Percentiles rank a stretch among this genome's conserved stretches.
Evolutionary conservation across 2,329 filamentous ascomycete species (phyloP).

Genomic region (Trichoderma sp.): DNA sequence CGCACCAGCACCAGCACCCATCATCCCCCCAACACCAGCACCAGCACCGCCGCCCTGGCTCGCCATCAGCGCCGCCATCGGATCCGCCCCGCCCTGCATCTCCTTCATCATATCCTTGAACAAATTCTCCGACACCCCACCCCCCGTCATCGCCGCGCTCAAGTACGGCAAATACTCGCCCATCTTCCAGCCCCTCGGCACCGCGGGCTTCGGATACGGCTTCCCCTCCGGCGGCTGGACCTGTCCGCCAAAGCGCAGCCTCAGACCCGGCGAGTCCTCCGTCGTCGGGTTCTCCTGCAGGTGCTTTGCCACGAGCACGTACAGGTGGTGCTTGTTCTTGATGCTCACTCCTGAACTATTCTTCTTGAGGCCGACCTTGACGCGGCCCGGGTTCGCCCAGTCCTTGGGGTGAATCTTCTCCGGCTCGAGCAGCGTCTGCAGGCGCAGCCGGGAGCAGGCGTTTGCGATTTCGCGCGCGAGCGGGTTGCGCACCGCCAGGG

Average conservation of each 20-base stretch:
- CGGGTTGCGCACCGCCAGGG: constrained; percentile 78
- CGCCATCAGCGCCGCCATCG: constrained; percentile 49
- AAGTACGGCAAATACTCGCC: constrained; percentile 80
- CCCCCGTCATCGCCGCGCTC: constrained; percentile 86
- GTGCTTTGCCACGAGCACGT: constrained; percentile 75
- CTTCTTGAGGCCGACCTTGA: constrained; percentile 69
- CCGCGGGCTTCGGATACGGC: constrained; percentile 69
- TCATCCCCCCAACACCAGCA: constrained; percentile 32
- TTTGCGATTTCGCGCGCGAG: constrained; percentile 86
- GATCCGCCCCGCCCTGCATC: constrained; percentile 64
- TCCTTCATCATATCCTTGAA: constrained; percentile 97
- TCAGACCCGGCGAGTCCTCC: constrained; percentile 66
- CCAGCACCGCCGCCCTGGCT: constrained; percentile 36
- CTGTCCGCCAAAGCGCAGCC: constrained; percentile 72
- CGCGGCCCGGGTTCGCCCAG: constrained; percentile 93
- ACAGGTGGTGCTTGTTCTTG: constrained; percentile 84
- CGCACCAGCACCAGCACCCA: constrained; percentile 20
- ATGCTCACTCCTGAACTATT: constrained; percentile 46
- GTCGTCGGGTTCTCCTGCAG: constrained; percentile 78
- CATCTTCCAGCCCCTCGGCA: constrained; percentile 91
- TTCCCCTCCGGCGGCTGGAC: constrained; percentile 63
- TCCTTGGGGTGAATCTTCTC: constrained; percentile 93
- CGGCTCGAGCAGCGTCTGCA: constrained; percentile 81
- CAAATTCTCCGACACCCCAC: constrained; percentile 91
- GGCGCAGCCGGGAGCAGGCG: constrained; percentile 73